Percentiles rank a stretch among this genome's conserved stretches.
phyloP scores from a whole-genome alignment of 257 asterid genomes.

The Nicotiana obtusifolia region DNA sequence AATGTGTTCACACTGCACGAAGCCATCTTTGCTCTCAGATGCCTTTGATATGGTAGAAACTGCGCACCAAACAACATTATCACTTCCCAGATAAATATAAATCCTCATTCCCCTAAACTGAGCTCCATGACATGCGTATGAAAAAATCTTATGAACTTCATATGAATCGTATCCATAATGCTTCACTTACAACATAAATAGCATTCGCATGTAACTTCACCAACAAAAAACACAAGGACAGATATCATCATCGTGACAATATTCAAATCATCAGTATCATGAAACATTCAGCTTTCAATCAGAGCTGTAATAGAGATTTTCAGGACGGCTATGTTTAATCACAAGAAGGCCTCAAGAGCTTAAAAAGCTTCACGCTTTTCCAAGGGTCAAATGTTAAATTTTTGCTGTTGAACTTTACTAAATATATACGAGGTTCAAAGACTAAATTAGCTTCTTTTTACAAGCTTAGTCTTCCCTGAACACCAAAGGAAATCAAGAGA shows the following conservation, averaged over 20 bases:
- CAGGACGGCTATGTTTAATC: neutral
- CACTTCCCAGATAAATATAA: conserved; percentile 3
- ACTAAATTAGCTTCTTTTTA: neutral
- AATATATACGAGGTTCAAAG: neutral
- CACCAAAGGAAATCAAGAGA: neutral
- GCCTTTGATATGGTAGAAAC: conserved; percentile 38
- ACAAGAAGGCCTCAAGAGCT: neutral
- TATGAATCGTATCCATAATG: neutral
- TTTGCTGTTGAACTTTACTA: neutral
- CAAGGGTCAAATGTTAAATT: neutral
- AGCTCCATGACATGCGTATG: neutral
- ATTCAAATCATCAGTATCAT: neutral
- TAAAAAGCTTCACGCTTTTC: neutral
- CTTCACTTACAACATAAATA: neutral
- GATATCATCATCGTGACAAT: neutral
- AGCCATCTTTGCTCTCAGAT: conserved; percentile 37
- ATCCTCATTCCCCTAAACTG: neutral
- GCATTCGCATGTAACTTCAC: neutral
- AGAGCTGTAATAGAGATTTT: neutral
- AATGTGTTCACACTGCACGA: conserved; percentile 47
- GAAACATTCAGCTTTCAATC: neutral
- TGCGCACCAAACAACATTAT: conserved; percentile 17
- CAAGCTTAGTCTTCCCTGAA: neutral
- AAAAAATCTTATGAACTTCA: neutral
- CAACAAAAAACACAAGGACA: neutral